These are phyloP conservation scores for Boletus bicolor DNA, from an alignment of 768 basidiomycete species.

Conservation along the genomic window DNA sequence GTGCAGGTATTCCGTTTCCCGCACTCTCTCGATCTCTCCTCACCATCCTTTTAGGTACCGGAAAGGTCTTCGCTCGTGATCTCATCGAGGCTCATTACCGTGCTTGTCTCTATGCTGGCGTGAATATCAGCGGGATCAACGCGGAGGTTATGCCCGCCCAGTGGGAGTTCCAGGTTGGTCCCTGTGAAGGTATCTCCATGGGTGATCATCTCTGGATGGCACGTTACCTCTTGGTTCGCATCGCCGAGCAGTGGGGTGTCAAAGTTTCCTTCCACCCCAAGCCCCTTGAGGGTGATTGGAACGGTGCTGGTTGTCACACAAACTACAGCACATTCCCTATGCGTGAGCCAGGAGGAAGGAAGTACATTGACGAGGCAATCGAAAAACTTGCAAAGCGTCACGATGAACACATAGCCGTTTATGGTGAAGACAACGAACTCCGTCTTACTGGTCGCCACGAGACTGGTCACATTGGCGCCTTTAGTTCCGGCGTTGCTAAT, in stretches of 20 bases:
- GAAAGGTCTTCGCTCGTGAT: conserved; percentile 98
- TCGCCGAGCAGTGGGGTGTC: conserved; percentile 96
- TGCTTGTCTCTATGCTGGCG: conserved; percentile 88
- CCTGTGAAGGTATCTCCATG: conserved; percentile 96
- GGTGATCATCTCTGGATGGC: conserved; percentile 99
- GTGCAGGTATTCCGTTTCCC: conserved; percentile 63
- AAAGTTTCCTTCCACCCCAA: conserved; percentile 99
- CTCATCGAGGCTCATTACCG: conserved; percentile 99
- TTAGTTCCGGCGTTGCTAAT: conserved; percentile 95
- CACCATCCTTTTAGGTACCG: conserved; percentile 59
- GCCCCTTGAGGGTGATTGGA: conserved; percentile 96
- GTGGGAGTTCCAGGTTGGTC: conserved; percentile 99
- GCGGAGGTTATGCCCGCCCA: conserved; percentile 99
- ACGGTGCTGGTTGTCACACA: conserved; percentile 98
- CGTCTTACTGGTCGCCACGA: conserved; percentile 96
- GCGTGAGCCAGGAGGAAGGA: conserved; percentile 93
- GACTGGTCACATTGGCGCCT: conserved; percentile 89
- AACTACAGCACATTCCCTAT: conserved; percentile 95
- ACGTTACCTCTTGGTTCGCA: conserved; percentile 90
- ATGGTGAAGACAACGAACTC: conserved; percentile 96
- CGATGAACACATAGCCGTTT: conserved; percentile 93
- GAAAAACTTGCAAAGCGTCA: conserved; percentile 90
- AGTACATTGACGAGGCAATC: conserved; percentile 88
- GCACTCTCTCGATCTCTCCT: neutral
- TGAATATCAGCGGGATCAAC: conserved; percentile 99